Evolutionary conservation across 495 filamentous ascomycete genomes (phyloP).

Genomic region (Penicillium desertorum): DNA sequence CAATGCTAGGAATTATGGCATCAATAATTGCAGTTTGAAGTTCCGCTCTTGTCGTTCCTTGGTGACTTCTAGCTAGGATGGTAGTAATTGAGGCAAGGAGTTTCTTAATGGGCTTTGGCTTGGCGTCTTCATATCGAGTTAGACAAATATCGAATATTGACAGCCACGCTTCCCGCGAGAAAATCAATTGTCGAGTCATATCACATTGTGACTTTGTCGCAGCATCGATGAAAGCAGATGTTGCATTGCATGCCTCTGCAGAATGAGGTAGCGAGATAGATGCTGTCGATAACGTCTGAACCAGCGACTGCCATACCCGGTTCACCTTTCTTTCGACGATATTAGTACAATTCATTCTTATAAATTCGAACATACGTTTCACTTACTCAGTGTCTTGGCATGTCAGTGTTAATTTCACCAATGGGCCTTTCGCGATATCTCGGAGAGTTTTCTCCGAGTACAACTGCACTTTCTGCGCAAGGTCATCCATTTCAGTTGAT

Average conservation of each 20-base stretch:
- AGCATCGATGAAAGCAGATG: conserved; percentile 48
- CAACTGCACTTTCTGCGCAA: conserved; percentile 41
- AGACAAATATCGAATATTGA: conserved; percentile 69
- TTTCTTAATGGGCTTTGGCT: conserved; percentile 72
- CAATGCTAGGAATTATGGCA: conserved; percentile 36
- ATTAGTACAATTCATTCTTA: conserved; percentile 20
- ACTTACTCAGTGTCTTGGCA: conserved; percentile 39
- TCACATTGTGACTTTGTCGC: conserved; percentile 39
- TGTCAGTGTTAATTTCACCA: conserved; percentile 38
- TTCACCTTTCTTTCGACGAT: conserved; percentile 34
- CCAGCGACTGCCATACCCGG: conserved; percentile 39
- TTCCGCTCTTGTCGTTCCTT: conserved; percentile 23
- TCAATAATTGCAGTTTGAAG: conserved; percentile 28
- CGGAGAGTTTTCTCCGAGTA: conserved; percentile 38
- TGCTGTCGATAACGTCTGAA: conserved; percentile 40
- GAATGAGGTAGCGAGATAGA: conserved; percentile 43
- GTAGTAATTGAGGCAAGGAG: conserved; percentile 60
- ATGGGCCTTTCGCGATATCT: conserved; percentile 41
- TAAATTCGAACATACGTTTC: not conserved
- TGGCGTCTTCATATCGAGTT: conserved; percentile 69
- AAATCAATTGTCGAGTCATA: conserved; percentile 39
- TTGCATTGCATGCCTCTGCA: conserved; percentile 45
- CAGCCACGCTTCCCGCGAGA: conserved; percentile 53
- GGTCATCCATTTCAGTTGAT: conserved; percentile 35
- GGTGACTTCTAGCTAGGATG: conserved; percentile 51